phyloP scores from a whole-genome alignment of 805 yeast genomes.

The Zygosaccharomyces bailii region DNA sequence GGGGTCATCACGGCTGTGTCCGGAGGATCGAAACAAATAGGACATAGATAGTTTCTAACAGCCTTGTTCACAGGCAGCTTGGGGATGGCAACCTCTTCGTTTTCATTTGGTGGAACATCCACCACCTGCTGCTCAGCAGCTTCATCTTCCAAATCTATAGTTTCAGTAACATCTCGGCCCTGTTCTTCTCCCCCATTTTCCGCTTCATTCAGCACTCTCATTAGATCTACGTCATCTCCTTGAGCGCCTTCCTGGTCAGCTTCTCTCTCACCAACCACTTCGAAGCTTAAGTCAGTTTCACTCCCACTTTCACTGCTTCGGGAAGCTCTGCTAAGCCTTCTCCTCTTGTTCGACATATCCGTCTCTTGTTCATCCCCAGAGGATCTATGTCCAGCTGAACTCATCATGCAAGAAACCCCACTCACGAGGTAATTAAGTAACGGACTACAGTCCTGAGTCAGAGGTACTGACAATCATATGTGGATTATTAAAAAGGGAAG shows the following conservation, averaged over 20 bases:
- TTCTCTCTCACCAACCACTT: conserved; percentile 16
- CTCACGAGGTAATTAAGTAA: neutral
- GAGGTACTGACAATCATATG: neutral
- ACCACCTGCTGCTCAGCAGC: conserved; percentile 39
- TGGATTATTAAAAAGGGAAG: neutral
- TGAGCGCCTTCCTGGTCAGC: conserved; percentile 7
- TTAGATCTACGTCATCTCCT: conserved; percentile 15
- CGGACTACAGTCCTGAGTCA: neutral
- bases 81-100: conserved; percentile 12
- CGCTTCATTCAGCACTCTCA: conserved; percentile 13
- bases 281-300: conserved; percentile 22
- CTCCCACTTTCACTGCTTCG: conserved; percentile 9
- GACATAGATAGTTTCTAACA: conserved; percentile 43
- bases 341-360: conserved; percentile 8
- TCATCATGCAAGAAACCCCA: neutral
- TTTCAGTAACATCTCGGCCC: conserved; percentile 10
- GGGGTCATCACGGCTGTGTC: conserved; percentile 46
- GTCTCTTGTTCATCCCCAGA: conserved; percentile 5
- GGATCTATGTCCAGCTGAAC: neutral
- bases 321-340: conserved; percentile 7
- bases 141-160: conserved; percentile 27
- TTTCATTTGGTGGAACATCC: conserved; percentile 40
- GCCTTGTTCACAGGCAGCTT: conserved; percentile 28
- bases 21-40: conserved; percentile 56
- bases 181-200: conserved; percentile 11